Percentiles rank a stretch among this genome's conserved stretches.
Evolutionary conservation across 768 basidiomycete species (phyloP).

Genomic region (Leccinum subgranulosum): DNA sequence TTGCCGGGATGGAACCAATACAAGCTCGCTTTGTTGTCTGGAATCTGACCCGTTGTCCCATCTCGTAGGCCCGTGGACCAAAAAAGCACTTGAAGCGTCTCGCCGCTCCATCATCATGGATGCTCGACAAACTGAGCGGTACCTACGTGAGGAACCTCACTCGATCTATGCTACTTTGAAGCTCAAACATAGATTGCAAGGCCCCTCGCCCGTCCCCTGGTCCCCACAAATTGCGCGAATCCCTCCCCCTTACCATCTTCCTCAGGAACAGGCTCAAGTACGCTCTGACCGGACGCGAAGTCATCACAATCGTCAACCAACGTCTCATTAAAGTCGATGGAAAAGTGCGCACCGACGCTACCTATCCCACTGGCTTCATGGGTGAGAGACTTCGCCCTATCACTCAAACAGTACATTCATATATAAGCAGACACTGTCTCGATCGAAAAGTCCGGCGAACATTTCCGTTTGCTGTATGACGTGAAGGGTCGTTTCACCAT

Average conservation of each 20-base stretch:
- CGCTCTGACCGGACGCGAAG: conserved; percentile 95
- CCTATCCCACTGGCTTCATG: conserved; percentile 97
- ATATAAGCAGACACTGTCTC: conserved; percentile 77
- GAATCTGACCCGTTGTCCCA: conserved; percentile 14
- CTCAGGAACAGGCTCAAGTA: conserved; percentile 99
- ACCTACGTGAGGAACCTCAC: conserved; percentile 67
- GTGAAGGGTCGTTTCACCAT: conserved; percentile 99
- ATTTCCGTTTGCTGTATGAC: conserved; percentile 99
- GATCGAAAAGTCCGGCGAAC: conserved; percentile 97
- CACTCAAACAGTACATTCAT: not conserved
- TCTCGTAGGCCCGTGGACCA: conserved; percentile 85
- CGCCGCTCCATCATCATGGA: conserved; percentile 97
- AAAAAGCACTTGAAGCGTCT: conserved; percentile 99
- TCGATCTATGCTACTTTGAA: not conserved
- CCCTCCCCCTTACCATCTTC: conserved; percentile 94
- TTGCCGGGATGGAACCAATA: conserved; percentile 19
- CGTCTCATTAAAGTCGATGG: conserved; percentile 97
- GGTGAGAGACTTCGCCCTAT: conserved; percentile 47
- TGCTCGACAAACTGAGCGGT: conserved; percentile 97
- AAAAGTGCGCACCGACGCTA: conserved; percentile 97
- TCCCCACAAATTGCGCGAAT: conserved; percentile 99
- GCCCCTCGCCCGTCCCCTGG: conserved; percentile 96
- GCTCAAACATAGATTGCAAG: conserved; percentile 37
- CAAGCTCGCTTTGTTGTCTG: not conserved
- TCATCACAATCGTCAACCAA: conserved; percentile 91